Percentiles rank a stretch among this genome's conserved stretches.
Evolutionary conservation across 441 rosid species (phyloP).

Genomic region (Geranium incanum): DNA sequence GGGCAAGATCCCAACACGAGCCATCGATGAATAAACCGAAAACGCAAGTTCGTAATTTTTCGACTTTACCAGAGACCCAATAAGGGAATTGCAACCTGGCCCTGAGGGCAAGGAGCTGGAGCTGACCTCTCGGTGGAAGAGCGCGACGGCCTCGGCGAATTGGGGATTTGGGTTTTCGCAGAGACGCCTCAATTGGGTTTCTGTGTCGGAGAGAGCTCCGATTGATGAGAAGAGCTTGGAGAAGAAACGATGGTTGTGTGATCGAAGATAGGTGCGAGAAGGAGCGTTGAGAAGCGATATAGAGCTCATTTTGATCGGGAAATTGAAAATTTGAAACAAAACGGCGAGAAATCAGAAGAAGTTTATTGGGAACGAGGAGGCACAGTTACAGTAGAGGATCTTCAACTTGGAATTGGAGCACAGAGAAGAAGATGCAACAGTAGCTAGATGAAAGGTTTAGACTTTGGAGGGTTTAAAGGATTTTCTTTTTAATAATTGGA

Average conservation of each 20-base stretch:
- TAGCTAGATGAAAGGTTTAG: no score
- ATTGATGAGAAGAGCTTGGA: constrained; percentile 18
- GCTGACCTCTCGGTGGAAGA: constrained; percentile 32
- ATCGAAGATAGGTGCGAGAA: constrained; percentile 2
- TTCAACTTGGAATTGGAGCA: no score
- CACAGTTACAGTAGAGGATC: no score
- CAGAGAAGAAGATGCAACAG: no score
- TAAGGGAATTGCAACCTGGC: constrained; percentile 38
- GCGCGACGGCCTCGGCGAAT: constrained; percentile 34
- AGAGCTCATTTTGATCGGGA: not conserved
- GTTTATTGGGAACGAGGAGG: no score
- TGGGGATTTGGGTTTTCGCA: constrained; percentile 31
- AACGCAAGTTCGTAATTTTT: constrained; percentile 40
- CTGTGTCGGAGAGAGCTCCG: constrained; percentile 23
- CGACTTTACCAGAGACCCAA: constrained; percentile 44
- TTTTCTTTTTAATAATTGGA: no score
- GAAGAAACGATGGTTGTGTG: constrained; percentile 1
- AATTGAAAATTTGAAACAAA: not conserved
- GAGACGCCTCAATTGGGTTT: constrained; percentile 31
- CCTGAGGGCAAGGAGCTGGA: constrained; percentile 27
- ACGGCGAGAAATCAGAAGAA: no score
- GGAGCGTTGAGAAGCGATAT: not conserved
- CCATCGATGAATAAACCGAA: constrained; percentile 40
- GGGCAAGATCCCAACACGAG: constrained; percentile 26
- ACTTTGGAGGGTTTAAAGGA: no score